A percentile compares a stretch with the other conserved stretches of the same genome.
phyloP scores from a whole-genome alignment of 257 asterid species.

The Solanum raphanifolium region DNA sequence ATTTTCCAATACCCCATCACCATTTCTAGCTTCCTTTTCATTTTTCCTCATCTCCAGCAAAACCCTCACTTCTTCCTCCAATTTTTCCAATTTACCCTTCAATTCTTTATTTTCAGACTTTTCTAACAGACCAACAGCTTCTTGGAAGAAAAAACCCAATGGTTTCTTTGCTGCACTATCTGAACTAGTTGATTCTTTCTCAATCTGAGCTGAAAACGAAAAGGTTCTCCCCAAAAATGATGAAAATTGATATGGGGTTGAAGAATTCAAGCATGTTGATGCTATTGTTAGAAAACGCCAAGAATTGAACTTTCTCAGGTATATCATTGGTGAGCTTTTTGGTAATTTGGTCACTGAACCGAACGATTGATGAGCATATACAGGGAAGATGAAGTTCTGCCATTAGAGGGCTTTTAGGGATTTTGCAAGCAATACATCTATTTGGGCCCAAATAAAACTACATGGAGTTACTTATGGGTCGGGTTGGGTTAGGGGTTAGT shows the following conservation, averaged over 20 bases:
- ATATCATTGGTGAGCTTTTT: conserved; percentile 12
- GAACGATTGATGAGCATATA: not conserved
- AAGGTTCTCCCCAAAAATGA: conserved; percentile 22
- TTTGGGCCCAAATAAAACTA: not conserved
- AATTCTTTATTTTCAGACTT: conserved; percentile 4
- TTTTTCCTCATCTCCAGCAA: conserved; percentile 5
- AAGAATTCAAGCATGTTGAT: not conserved
- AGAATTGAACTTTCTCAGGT: conserved; percentile 13
- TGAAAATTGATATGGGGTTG: conserved; percentile 5
- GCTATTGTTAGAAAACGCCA: not conserved
- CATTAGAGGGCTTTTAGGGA: not conserved
- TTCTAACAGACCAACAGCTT: conserved; percentile 30
- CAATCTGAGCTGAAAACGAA: conserved; percentile 23
- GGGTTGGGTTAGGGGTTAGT: not conserved
- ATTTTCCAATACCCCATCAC: not conserved
- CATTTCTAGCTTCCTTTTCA: not conserved
- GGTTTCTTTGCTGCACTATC: conserved; percentile 8
- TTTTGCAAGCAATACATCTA: not conserved
- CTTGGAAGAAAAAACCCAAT: conserved; percentile 40
- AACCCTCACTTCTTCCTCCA: conserved; percentile 35
- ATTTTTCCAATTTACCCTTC: conserved; percentile 26
- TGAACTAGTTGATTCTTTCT: not conserved
- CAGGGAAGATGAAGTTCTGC: not conserved
- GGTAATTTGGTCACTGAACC: not conserved
- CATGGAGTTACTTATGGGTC: not conserved